These are phyloP conservation scores for Schizothecium vesticola DNA, from an alignment of 495 filamentous ascomycete species.

Conservation along the genomic window DNA sequence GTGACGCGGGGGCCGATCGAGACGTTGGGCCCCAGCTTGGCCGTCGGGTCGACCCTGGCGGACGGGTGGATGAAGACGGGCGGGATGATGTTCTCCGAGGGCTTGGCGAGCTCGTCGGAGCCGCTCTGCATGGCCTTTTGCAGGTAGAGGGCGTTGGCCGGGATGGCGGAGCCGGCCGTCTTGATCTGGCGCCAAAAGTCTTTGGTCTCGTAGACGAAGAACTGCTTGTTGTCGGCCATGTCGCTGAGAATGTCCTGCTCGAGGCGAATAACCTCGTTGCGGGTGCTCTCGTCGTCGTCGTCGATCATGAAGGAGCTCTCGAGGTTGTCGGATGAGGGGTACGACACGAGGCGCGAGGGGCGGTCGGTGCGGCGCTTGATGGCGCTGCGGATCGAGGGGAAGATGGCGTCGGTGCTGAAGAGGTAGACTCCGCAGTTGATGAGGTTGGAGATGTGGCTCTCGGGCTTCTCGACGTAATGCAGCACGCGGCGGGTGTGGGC, in stretches of 20 bases:
- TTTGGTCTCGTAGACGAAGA: conserved; percentile 97
- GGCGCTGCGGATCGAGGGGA: conserved; percentile 89
- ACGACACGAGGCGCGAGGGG: conserved; percentile 77
- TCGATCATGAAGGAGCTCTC: conserved; percentile 73
- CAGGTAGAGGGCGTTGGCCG: conserved; percentile 94
- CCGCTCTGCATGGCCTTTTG: conserved; percentile 86
- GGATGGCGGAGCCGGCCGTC: conserved; percentile 94
- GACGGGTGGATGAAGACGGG: conserved; percentile 97
- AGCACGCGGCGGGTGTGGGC: conserved; percentile 91
- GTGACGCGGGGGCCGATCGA: conserved; percentile 82
- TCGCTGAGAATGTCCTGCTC: conserved; percentile 98
- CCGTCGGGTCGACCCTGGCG: conserved; percentile 87
- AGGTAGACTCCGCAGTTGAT: conserved; percentile 99
- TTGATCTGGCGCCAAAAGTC: conserved; percentile 99
- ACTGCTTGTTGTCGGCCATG: conserved; percentile 94
- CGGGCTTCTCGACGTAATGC: conserved; percentile 99
- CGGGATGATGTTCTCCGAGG: conserved; percentile 84
- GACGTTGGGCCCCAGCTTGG: conserved; percentile 95
- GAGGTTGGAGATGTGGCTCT: conserved; percentile 95
- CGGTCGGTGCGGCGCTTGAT: conserved; percentile 95
- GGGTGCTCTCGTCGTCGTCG: conserved; percentile 66
- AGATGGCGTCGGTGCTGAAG: conserved; percentile 90
- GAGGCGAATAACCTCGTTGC: conserved; percentile 85
- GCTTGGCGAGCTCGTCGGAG: conserved; percentile 74
- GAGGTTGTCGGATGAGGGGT: conserved; percentile 92